Base-by-base conservation (phyloP, 305 asterid genomes). In the Plantago lanceolata region DNA sequence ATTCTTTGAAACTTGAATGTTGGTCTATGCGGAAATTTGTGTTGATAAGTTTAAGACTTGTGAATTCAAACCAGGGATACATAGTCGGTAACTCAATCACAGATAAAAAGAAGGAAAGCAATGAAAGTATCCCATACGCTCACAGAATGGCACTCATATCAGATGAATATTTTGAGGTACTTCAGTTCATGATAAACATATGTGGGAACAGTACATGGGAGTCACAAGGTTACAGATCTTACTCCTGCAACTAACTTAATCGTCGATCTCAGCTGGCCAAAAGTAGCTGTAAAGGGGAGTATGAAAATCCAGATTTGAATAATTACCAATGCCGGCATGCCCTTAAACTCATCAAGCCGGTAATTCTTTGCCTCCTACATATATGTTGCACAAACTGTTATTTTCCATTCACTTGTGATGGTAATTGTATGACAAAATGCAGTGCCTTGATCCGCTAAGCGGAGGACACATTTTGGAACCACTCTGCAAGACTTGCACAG, bases 111-210 rank as follows among this genome's bases (percentile, higher is more conserved):
- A 20, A 20, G 33, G 83, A 84, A 48, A 0, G 0, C 0, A 85
- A 84, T 59, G 71, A 71, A 19, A 47, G 18, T 65, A 9, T 86
- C 28, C 76, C 78, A 50, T 86, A 66, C 78, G 83, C 86, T 55
- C 81, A 86, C 68, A 67, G 74, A 19, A 48, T 88, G 85, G 90
- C 75, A 16, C 77, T 88, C 66, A 51, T 85, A 59, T 79, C 92
- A 2, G 87, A 85, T 54, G 69, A 81, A 74, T 72, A 80, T 18
- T 84, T 58, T 51, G 71, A 84, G 96, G 95, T 83, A 37, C 24
- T 70, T 8, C 0, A 14, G 2, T 12, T 61, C 15, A 31, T 48
- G 28, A 28, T 28, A 28, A 20, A 17, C n/a, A 19, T 16, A 48
- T n/a, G 53, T n/a, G n/a, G n/a, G 0, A 50, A 26, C 13, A 18